Conservation (phyloP, 1,284 basidiomycete species). For the Sparassis latifolia region DNA sequence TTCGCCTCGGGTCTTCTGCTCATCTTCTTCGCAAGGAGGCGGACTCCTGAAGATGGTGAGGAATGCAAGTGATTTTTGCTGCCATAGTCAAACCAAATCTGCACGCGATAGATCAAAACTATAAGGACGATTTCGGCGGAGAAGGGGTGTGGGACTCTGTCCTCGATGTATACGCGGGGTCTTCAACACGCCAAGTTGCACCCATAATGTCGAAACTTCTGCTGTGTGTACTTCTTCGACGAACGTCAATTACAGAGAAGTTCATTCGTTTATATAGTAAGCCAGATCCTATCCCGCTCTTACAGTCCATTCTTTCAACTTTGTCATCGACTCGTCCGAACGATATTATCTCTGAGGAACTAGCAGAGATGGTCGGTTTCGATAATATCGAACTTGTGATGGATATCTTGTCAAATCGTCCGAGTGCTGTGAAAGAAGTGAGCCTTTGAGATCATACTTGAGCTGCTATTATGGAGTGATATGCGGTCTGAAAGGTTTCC, state of each 20-base stretch:
- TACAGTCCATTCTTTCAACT: slow-evolving; percentile 23
- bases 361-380: slow-evolving; percentile 83
- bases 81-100: no score
- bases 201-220: slow-evolving; percentile 22
- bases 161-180: slow-evolving; percentile 14
- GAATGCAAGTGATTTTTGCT: no score
- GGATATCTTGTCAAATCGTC: slow-evolving; percentile 48
- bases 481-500: slow-evolving; percentile 2
- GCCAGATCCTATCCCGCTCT: slow-evolving; percentile 23
- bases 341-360: slow-evolving; percentile 73
- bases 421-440: slow-evolving; percentile 22
- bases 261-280: slow-evolving; percentile 21
- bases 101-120: no score
- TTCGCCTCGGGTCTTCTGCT: no score
- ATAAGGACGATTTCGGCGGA: slow-evolving; percentile 6
- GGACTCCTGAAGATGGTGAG: no score
- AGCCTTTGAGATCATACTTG: slow-evolving; percentile 2
- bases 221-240: slow-evolving; percentile 23
- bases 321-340: slow-evolving; percentile 34
- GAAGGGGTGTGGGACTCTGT: slow-evolving; percentile 19
- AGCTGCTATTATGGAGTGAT: neutral
- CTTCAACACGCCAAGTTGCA: slow-evolving; percentile 1
- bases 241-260: slow-evolving; percentile 6
- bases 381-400: slow-evolving; percentile 73
- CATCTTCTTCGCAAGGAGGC: no score